These are phyloP conservation scores for Bolboschoenus planiculmis DNA, from an alignment of 176 grass and related monocot genomes.

Conservation along the genomic window DNA sequence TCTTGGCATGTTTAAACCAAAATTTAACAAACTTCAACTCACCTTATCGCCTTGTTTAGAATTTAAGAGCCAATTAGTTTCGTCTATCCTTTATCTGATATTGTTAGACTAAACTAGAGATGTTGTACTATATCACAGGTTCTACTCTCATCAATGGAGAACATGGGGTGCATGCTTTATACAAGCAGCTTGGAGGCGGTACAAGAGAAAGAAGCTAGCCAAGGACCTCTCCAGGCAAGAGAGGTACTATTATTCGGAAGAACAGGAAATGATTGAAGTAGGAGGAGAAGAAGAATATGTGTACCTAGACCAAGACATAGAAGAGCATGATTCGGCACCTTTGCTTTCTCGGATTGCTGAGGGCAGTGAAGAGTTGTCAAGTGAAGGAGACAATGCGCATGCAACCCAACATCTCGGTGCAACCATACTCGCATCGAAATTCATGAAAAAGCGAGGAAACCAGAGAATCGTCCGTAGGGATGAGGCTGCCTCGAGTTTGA, in stretches of 20 bases:
- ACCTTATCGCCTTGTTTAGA: background rate
- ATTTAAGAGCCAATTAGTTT: background rate
- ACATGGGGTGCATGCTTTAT: constrained; percentile 87
- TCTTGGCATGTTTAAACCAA: background rate
- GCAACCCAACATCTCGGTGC: constrained; percentile 34
- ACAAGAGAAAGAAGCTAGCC: constrained; percentile 70
- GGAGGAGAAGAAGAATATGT: background rate
- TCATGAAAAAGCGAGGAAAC: constrained; percentile 63
- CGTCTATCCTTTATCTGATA: background rate
- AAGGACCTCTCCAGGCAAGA: constrained; percentile 74
- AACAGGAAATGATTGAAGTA: constrained; percentile 2
- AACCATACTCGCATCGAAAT: constrained; percentile 69
- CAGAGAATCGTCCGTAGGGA: constrained; percentile 16
- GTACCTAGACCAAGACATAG: background rate
- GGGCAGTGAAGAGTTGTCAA: background rate
- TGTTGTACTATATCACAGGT: constrained; percentile 21
- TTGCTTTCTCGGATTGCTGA: constrained; percentile 27
- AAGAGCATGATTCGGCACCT: constrained; percentile 27
- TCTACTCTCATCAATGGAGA: constrained; percentile 95
- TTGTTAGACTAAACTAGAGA: background rate
- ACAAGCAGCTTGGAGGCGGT: constrained; percentile 66
- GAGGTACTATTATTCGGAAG: constrained; percentile 25
- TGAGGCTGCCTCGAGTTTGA: constrained; percentile 42
- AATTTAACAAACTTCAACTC: background rate
- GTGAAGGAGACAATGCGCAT: constrained; percentile 2